Conservation (phyloP, 2,329 filamentous ascomycete genomes). For the Didymosphaeria variabile region DNA sequence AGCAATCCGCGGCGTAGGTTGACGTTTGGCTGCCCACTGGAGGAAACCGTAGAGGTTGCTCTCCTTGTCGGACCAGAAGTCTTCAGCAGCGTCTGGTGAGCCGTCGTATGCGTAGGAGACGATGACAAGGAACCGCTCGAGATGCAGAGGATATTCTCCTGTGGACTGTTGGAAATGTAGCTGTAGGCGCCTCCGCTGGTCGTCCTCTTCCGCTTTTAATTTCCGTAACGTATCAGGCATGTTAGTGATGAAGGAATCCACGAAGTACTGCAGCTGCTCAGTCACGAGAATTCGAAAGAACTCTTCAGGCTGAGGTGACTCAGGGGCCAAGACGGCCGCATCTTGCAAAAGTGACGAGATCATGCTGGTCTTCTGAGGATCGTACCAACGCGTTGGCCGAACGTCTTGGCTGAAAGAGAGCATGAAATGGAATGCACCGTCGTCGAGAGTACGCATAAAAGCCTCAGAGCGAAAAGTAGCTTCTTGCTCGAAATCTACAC, state of each 20-base stretch:
- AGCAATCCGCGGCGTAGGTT: conserved; percentile 93
- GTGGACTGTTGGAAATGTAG: conserved; percentile 59
- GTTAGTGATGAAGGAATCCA: conserved; percentile 93
- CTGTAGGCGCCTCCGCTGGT: conserved; percentile 69
- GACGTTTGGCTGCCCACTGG: conserved; percentile 94
- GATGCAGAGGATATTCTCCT: conserved; percentile 63
- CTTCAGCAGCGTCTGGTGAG: conserved; percentile 81
- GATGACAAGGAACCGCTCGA: conserved; percentile 91
- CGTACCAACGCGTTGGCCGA: conserved; percentile 83
- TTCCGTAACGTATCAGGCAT: conserved; percentile 90
- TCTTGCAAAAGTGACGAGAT: conserved; percentile 85
- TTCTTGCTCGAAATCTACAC: conserved; percentile 72
- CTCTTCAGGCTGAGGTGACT: conserved; percentile 73
- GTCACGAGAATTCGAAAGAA: conserved; percentile 78
- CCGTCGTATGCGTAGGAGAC: conserved; percentile 92
- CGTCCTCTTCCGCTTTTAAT: conserved; percentile 87
- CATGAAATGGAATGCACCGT: conserved; percentile 92
- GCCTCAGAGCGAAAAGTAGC: conserved; percentile 74
- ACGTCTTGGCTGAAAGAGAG: conserved; percentile 85
- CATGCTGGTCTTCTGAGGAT: conserved; percentile 83
- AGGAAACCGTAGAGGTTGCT: conserved; percentile 94
- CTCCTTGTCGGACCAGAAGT: conserved; percentile 92
- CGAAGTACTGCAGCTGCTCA: conserved; percentile 84
- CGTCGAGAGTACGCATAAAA: conserved; percentile 80
- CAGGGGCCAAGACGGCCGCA: conserved; percentile 72